Evolutionary conservation across 73 alveolate genomes (phyloP).

Genomic region (Symbiodinium pilosum): DNA sequence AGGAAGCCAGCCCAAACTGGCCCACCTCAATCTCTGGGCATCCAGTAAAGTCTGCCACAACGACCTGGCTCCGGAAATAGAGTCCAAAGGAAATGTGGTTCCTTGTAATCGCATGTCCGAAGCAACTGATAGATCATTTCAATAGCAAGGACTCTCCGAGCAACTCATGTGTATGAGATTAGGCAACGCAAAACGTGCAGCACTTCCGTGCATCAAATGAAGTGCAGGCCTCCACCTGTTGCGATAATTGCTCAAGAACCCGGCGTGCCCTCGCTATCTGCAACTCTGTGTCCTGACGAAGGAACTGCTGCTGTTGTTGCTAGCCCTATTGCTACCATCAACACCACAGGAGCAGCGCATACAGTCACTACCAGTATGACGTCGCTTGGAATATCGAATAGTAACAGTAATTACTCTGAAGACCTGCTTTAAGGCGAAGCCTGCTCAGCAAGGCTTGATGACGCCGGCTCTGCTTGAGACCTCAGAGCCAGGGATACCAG

Average conservation of each 20-base stretch:
- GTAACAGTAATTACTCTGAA: neutral
- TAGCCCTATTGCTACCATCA: too few species aligned
- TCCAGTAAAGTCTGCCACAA: neutral
- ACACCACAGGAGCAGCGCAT: too few species aligned
- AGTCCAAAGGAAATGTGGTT: too few species aligned
- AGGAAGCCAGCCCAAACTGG: too few species aligned
- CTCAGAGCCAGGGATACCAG: too few species aligned
- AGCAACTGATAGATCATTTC: too few species aligned
- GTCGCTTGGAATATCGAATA: neutral
- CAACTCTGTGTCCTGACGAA: too few species aligned
- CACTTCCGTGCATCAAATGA: too few species aligned
- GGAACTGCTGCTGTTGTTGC: too few species aligned
- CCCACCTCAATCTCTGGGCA: neutral
- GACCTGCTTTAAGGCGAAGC: neutral
- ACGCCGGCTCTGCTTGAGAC: neutral
- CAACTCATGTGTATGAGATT: neutral
- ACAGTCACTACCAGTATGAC: neutral
- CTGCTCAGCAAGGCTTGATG: neutral
- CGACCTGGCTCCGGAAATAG: neutral
- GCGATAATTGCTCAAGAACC: neutral
- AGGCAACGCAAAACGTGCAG: neutral
- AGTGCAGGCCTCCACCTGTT: neutral
- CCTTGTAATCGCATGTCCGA: neutral
- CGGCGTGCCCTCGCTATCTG: neutral
- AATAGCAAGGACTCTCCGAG: neutral